Evolutionary conservation across 1,139 yeast genomes (phyloP).

Genomic region (Pichia sp.): DNA sequence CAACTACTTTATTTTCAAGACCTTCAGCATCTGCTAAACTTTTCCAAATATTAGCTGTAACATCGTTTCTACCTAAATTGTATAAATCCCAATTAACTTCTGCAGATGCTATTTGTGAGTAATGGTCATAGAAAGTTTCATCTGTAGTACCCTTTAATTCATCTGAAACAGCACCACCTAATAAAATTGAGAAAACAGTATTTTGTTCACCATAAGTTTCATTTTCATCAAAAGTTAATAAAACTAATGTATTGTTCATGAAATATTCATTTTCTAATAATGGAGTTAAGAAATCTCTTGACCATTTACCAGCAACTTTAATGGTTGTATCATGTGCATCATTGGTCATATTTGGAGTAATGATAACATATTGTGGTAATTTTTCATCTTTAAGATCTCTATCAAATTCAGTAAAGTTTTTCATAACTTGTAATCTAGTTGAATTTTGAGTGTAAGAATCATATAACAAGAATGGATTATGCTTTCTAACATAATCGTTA

Average conservation of each 20-base stretch:
- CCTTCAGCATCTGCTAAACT: constrained; percentile 32
- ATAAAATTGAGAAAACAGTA: constrained; percentile 37
- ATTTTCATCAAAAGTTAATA: constrained; percentile 43
- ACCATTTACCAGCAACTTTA: constrained; percentile 39
- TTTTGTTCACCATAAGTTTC: constrained; percentile 37
- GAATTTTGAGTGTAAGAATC: constrained; percentile 33
- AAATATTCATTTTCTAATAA: constrained; percentile 37
- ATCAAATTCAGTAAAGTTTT: constrained; percentile 39
- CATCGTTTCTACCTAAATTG: constrained; percentile 42
- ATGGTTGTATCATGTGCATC: constrained; percentile 44
- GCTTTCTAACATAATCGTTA: constrained; percentile 44
- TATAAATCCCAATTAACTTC: constrained; percentile 43
- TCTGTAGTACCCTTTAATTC: constrained; percentile 36
- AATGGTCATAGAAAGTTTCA: constrained; percentile 42
- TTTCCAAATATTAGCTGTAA: constrained; percentile 40
- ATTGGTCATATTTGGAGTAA: constrained; percentile 46
- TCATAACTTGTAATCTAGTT: constrained; percentile 35
- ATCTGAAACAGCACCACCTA: constrained; percentile 41
- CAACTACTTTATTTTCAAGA: constrained; percentile 31
- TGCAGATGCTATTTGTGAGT: constrained; percentile 40
- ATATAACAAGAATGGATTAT: constrained; percentile 39
- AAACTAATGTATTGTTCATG: constrained; percentile 37
- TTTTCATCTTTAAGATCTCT: constrained; percentile 33
- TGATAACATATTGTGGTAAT: constrained; percentile 43
- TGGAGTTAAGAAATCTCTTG: constrained; percentile 37